Evolutionary conservation across 148 eudicot species (phyloP), one percentile per base, ranked within the genome.

Genomic region (Vaccinium darrowii): DNA sequence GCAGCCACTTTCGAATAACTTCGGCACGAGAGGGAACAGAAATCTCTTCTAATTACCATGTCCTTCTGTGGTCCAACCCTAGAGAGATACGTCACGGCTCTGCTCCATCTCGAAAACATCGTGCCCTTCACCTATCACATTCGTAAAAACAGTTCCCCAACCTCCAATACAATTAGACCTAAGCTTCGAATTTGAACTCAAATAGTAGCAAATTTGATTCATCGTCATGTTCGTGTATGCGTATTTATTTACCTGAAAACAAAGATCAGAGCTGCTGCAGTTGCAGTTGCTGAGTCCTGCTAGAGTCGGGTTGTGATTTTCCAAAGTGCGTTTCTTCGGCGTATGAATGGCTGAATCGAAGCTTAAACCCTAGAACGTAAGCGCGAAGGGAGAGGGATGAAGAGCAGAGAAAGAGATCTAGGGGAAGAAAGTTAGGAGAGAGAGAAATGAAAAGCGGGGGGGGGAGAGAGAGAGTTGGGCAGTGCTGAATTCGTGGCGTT

Each of bases 41-140:
- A 80, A 84, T 82, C 91, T 10, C 83, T 82, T 30, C 76, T 8
- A 57, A 81, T 79, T 75, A 84, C 88, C 72, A 50, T 4, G 73
- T 75, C 84, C 51, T 67, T 73, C 78, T 84, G 88, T 1, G 86
- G 87, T 65, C 89, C 88, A 81, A 83, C 88, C 88, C 81, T 90
- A 84, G 86, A 89, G 18, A 91, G 23, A 23, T 86, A 84, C 78
- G 82, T 84, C 56, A 87, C 50, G 58, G 86, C 86, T 87, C 88
- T 91, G 86, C 90, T 84, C 92, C 94, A 95, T 87, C 93, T 84
- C 43, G 94, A 84, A 82, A 89, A 76, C 96, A 93, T 93, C 77
- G 49, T 76, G 18, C 3, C 15, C 21, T 39, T 53, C 47, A 76
- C 62, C 80, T 81, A 39, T 15, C 75, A 80, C 58, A 85, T 73